Conservation (phyloP, 169 alveolate species). For the Plasmodium fragile region DNA sequence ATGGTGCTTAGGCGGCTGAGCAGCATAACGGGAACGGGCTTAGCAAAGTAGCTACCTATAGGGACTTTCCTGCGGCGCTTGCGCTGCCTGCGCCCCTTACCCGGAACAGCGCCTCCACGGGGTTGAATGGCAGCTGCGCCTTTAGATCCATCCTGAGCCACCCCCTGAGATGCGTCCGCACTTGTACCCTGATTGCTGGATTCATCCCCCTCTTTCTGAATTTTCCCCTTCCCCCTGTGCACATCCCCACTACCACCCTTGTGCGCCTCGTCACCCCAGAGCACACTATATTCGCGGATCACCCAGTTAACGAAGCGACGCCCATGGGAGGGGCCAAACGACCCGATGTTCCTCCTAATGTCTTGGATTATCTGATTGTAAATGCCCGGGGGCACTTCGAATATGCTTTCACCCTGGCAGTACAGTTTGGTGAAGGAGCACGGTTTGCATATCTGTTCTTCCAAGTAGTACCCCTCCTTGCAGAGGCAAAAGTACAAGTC, state of each 20-base stretch:
- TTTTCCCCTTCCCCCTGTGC: background rate
- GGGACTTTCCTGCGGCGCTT: background rate
- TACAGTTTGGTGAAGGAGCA: constrained; percentile 81
- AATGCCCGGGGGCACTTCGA: constrained; percentile 12
- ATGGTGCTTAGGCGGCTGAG: constrained; percentile 2
- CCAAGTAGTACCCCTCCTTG: constrained; percentile 85
- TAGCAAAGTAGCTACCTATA: background rate
- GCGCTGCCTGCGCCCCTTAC: background rate
- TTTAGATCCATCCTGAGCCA: background rate
- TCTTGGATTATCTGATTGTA: background rate
- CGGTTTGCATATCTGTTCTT: constrained; percentile 82
- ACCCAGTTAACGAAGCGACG: constrained; percentile 16
- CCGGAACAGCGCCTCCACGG: background rate
- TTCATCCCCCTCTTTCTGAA: background rate
- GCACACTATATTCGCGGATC: constrained; percentile 12
- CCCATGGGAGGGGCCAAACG: background rate
- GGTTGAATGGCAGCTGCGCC: background rate
- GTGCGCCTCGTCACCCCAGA: background rate
- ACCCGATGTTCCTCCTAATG: background rate
- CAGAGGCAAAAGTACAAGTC: constrained; percentile 86
- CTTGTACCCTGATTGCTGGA: background rate
- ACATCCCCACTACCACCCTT: background rate
- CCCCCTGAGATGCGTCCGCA: background rate
- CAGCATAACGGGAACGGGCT: background rate
- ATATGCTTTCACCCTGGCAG: constrained; percentile 87